phyloP scores from a whole-genome alignment of 148 eudicot species.

The Vaccinium corymbosum region DNA sequence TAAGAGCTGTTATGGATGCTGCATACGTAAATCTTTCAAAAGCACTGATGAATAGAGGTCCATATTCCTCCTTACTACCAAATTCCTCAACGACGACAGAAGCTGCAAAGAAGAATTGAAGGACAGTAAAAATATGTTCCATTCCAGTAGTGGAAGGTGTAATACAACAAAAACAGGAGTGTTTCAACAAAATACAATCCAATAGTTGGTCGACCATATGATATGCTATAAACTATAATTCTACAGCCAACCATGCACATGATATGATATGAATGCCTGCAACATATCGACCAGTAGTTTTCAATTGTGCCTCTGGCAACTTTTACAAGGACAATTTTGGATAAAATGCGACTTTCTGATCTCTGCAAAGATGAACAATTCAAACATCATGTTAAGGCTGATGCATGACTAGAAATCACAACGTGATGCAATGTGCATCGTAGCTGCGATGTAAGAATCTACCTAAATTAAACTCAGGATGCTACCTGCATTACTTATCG shows the following conservation, averaged over 20 bases:
- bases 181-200: neutral
- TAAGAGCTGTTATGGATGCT: conserved; percentile 74
- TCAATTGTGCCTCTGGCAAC: neutral
- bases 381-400: neutral
- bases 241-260: neutral
- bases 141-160: neutral
- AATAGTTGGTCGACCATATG: neutral
- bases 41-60: conserved; percentile 72
- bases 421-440: neutral
- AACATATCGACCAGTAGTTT: neutral
- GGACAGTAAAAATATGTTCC: neutral
- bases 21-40: conserved; percentile 83
- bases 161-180: neutral
- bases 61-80: conserved; percentile 79
- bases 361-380: neutral
- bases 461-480: neutral
- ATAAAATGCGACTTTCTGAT: neutral
- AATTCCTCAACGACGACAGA: conserved; percentile 82
- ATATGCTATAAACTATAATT: neutral
- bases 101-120: conserved; percentile 43
- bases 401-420: neutral
- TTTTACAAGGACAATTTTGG: neutral
- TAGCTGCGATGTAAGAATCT: neutral
- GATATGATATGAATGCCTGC: neutral
- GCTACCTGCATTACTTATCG: neutral